Percentiles rank a stretch among this genome's conserved stretches.
Conservation (phyloP, 768 basidiomycete genomes). For the Bullera alba region DNA sequence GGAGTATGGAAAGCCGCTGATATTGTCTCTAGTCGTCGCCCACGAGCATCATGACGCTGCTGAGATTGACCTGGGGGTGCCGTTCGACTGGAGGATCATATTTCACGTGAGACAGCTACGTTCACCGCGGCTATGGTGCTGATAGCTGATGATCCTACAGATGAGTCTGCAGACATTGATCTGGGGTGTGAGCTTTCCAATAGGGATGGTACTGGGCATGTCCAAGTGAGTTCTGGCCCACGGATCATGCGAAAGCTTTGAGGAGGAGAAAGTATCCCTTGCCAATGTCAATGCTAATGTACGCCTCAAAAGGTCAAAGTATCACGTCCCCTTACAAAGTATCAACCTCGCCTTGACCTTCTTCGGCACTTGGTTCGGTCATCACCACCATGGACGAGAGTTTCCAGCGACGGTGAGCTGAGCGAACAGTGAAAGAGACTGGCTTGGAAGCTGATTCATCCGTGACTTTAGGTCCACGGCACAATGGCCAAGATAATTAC, state of each 20-base stretch:
- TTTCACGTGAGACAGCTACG: not conserved
- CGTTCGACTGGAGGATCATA: not conserved
- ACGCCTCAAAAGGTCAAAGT: conserved; percentile 53
- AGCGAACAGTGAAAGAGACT: not conserved
- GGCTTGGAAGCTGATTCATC: conserved; percentile 2
- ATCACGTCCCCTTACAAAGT: conserved; percentile 82
- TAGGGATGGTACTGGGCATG: conserved; percentile 53
- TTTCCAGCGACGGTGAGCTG: conserved; percentile 59
- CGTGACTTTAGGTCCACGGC: conserved; percentile 53
- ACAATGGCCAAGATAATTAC: conserved; percentile 59
- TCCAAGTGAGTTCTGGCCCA: conserved; percentile 42
- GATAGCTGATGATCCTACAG: conserved; percentile 6
- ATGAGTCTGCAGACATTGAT: conserved; percentile 67
- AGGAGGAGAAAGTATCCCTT: conserved; percentile 46
- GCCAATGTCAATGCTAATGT: too few species aligned
- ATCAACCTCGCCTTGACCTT: conserved; percentile 63
- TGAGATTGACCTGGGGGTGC: not conserved
- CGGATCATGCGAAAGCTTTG: conserved; percentile 51
- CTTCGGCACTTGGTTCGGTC: conserved; percentile 73
- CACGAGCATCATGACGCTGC: not conserved
- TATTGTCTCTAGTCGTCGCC: not conserved
- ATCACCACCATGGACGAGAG: conserved; percentile 71
- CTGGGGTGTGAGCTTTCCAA: conserved; percentile 82
- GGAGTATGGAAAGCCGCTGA: too few species aligned
- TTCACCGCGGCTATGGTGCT: not conserved